Evolutionary conservation across 306 rosid genomes (phyloP).

Genomic region (Quercus dentata): DNA sequence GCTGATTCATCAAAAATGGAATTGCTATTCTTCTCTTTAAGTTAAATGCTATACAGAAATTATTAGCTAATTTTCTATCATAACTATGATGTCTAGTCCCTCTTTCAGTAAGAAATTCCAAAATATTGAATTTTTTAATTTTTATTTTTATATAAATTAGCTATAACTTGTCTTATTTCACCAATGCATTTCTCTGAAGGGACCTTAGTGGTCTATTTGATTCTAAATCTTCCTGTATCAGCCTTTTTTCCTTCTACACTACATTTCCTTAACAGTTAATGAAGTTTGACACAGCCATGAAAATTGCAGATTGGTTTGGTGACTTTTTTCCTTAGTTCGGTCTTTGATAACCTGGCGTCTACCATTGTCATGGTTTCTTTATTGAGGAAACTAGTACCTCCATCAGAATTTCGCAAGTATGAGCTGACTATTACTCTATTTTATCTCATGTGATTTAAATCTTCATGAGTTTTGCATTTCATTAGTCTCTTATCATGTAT

Average conservation of each 20-base stretch:
- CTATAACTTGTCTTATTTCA: background rate
- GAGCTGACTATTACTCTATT: background rate
- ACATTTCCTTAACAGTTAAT: background rate
- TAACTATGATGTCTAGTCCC: background rate
- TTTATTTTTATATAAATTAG: background rate
- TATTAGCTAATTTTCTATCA: background rate
- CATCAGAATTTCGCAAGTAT: constrained; percentile 88
- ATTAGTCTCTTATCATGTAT: background rate
- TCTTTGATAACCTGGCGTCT: constrained; percentile 89
- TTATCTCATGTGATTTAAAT: constrained; percentile 2
- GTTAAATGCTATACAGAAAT: too few species aligned
- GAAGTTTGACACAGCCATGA: constrained; percentile 21
- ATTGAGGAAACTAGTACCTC: constrained; percentile 84
- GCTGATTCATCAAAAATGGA: background rate
- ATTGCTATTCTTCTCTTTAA: background rate
- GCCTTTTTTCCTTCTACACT: background rate
- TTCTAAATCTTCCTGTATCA: background rate
- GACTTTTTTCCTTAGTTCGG: constrained; percentile 81
- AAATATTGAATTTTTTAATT: background rate
- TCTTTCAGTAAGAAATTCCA: background rate
- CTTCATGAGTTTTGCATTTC: constrained; percentile 5
- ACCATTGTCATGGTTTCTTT: constrained; percentile 93
- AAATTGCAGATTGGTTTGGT: constrained; percentile 74
- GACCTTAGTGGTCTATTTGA: background rate
- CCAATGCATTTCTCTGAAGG: background rate